Conservation (phyloP, 164 flowering plant genomes). For the Piper longum region DNA sequence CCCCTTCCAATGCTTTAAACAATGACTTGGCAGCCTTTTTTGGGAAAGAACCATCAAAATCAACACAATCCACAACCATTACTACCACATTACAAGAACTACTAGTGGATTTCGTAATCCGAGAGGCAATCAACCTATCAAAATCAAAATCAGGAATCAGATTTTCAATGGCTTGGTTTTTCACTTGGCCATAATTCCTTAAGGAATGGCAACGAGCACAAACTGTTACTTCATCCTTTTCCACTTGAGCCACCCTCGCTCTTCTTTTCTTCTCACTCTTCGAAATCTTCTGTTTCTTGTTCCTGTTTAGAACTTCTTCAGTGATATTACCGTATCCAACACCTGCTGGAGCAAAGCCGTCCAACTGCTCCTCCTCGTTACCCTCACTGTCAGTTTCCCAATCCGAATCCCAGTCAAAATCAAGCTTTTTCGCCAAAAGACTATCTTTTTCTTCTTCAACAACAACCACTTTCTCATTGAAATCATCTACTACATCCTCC, state of each 20-base stretch:
- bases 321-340: conserved; percentile 83
- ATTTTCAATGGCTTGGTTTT: conserved; percentile 69
- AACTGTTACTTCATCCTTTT: conserved; percentile 42
- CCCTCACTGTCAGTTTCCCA: conserved; percentile 49
- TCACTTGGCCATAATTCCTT: conserved; percentile 90
- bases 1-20: conserved; percentile 55
- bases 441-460: conserved; percentile 20
- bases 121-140: conserved; percentile 60
- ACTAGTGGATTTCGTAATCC: conserved; percentile 58
- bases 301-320: conserved; percentile 41
- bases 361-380: conserved; percentile 45
- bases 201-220: conserved; percentile 93
- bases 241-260: conserved; percentile 41
- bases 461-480: conserved; percentile 19
- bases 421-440: conserved; percentile 19
- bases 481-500: conserved; percentile 4
- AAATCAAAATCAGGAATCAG: conserved; percentile 96
- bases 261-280: conserved; percentile 64
- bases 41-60: conserved; percentile 96
- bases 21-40: conserved; percentile 71
- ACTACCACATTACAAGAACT: conserved; percentile 62
- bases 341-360: conserved; percentile 61
- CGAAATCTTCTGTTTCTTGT: conserved; percentile 35
- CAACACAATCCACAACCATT: conserved; percentile 95
- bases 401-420: conserved; percentile 48